Base-by-base conservation (phyloP, 352 stramenopile genomes). In the Phytophthora pseudosyringae region DNA sequence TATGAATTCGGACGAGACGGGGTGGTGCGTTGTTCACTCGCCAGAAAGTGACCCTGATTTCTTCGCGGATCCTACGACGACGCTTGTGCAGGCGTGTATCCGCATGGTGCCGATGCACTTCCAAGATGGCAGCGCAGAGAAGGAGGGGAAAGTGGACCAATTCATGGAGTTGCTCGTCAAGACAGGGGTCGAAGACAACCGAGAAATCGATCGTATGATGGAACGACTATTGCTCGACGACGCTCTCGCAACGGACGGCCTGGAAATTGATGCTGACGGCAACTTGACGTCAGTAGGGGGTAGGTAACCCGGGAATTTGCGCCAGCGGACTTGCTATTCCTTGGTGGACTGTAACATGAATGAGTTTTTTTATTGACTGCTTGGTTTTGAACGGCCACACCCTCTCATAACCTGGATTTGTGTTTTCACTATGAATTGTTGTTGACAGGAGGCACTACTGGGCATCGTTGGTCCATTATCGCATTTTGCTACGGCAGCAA, bases 1-100 rank as follows among this genome's bases (percentile, higher is more conserved):
- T 1, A 51, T 83, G 64, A 78, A 75, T 50, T 84, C 72, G 53
- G 76, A 86, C 44, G 76, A 89, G 28, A 88, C 76, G 0, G 79
- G 79, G 10, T 88, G 79, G 79, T 40, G 40, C 28, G 56, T 74
- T 8, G 35, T 74, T 5, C 60, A 65, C 26, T 25, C 43, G 0
- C 35, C 55, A 26, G 29, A 38, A 12, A 61, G 18, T 38, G 25
- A 28, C 6, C 11, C 31, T 5, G 29, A 58, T 29, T 36, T 33
- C 8, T 21, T 59, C 1, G 46, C 32, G 4, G 62, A 49, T 48
- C 35, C 52, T 9, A 18, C 15, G 3, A 44, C 26, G 26, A 71
- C 63, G 2, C 40, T 71, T 2, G 55, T 71, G 21, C 63, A 67
- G 26, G 48, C 48, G 8, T 59, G 54, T 11, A 56, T 51, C 56